Conservation (phyloP, 495 filamentous ascomycete genomes). For the Apodospora peruviana region DNA sequence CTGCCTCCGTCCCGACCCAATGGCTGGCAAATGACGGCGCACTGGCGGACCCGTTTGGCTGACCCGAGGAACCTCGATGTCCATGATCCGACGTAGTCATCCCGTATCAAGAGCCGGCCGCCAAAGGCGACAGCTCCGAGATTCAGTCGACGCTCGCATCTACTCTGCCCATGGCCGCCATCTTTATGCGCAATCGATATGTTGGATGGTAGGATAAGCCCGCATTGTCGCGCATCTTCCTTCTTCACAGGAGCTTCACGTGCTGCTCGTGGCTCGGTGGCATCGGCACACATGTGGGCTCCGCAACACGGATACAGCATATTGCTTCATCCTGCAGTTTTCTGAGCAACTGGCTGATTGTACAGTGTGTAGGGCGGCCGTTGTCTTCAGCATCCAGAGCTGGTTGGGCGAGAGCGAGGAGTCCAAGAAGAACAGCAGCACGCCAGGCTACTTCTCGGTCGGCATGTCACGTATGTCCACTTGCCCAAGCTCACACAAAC, state of each 20-base stretch:
- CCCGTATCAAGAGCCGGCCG: slow-evolving; percentile 42
- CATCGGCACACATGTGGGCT: too few relatives aligned
- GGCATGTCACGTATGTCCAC: slow-evolving; percentile 73
- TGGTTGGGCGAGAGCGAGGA: slow-evolving; percentile 85
- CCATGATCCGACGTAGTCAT: too few relatives aligned
- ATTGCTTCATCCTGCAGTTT: too few relatives aligned
- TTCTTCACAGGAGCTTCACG: too few relatives aligned
- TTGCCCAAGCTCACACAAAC: not conserved
- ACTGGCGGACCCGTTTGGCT: not conserved
- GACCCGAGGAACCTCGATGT: too few relatives aligned
- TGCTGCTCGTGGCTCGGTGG: too few relatives aligned
- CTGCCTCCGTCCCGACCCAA: not conserved
- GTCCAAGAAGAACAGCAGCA: slow-evolving; percentile 56
- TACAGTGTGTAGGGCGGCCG: slow-evolving; percentile 68
- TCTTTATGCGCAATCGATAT: slow-evolving; percentile 87
- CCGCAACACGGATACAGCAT: too few relatives aligned
- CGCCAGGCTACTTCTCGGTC: slow-evolving; percentile 79
- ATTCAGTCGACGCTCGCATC: slow-evolving; percentile 65
- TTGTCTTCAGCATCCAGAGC: slow-evolving; percentile 76
- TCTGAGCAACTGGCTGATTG: too few relatives aligned
- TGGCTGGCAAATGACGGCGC: too few relatives aligned
- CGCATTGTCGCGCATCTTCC: too few relatives aligned
- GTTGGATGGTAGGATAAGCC: slow-evolving; percentile 65
- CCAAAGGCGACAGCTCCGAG: slow-evolving; percentile 42
- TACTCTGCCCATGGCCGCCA: slow-evolving; percentile 89